These are phyloP conservation scores for Voacanga thouarsii DNA, from an alignment of 257 asterid species.

Conservation along the genomic window DNA sequence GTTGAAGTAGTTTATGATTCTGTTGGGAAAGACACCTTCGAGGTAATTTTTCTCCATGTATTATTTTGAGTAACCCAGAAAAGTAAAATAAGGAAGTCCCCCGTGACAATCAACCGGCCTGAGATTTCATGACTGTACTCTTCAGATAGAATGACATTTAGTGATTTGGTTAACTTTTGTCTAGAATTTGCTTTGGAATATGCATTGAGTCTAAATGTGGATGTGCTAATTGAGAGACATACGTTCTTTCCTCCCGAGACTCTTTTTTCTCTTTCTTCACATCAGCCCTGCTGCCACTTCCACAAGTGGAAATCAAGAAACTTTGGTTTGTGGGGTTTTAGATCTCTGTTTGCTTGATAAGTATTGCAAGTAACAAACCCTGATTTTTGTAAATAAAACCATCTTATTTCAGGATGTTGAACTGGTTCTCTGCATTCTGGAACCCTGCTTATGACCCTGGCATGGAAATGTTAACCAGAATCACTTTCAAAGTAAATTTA, in stretches of 20 bases:
- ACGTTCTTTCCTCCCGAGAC: conserved; percentile 22
- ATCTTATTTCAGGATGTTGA: background rate
- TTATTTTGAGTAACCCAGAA: background rate
- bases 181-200: background rate
- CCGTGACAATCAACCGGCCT: background rate
- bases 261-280: background rate
- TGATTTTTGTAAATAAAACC: background rate
- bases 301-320: background rate
- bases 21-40: conserved; percentile 93
- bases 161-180: background rate
- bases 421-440: background rate
- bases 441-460: background rate
- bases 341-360: background rate
- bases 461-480: background rate
- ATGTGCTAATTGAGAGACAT: background rate
- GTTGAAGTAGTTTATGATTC: conserved; percentile 98
- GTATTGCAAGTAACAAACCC: background rate
- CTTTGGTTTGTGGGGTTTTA: background rate
- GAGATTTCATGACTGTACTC: background rate
- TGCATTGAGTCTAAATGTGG: background rate
- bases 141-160: background rate
- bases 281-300: background rate
- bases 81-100: background rate
- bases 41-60: conserved; percentile 44
- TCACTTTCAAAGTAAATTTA: background rate